Conservation (phyloP, 257 asterid species). For the Salvia hispanica region DNA sequence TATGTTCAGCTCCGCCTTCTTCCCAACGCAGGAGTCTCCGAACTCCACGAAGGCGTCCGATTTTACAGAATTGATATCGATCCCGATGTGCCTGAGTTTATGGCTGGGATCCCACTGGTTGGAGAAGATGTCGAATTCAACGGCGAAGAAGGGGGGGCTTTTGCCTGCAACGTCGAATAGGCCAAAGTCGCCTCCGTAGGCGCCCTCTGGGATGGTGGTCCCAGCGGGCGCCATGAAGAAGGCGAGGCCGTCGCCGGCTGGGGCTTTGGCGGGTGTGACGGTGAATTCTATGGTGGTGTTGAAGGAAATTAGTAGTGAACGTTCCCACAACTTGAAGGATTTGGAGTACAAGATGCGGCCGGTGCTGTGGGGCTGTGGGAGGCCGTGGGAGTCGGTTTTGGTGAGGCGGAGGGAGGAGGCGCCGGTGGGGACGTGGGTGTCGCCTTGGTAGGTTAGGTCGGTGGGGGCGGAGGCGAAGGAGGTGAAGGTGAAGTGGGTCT, state of each 20-base stretch:
- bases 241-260: conserved; percentile 1
- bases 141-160: neutral
- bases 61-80: conserved; percentile 9
- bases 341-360: neutral
- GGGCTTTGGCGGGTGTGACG: neutral
- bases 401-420: neutral
- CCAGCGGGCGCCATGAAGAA: conserved; percentile 21
- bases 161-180: neutral
- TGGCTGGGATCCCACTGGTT: conserved; percentile 7
- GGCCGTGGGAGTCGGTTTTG: neutral
- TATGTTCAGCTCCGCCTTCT: neutral
- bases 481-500: neutral
- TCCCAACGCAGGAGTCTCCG: neutral
- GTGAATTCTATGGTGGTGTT: neutral
- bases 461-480: neutral
- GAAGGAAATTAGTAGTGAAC: neutral
- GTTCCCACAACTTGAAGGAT: neutral
- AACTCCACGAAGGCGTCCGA: neutral
- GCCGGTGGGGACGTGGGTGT: neutral
- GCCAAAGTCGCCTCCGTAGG: neutral
- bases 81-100: neutral
- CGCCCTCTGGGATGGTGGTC: neutral
- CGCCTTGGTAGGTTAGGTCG: conserved; percentile 1
- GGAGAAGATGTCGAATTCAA: conserved; percentile 2
- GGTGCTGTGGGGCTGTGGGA: neutral